phyloP scores from a whole-genome alignment of 495 filamentous ascomycete genomes.

The Elasticomyces elasticus region DNA sequence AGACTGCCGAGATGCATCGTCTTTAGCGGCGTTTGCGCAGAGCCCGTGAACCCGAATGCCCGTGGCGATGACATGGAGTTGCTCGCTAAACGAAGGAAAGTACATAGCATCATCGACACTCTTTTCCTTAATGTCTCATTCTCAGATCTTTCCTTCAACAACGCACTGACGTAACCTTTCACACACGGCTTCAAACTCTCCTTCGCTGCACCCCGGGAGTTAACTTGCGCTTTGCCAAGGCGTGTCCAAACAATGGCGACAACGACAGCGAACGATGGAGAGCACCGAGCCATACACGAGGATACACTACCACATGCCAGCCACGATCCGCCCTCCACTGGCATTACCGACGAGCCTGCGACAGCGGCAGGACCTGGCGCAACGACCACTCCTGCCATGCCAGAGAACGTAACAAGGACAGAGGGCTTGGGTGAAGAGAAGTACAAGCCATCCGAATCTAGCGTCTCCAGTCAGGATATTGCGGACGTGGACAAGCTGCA shows the following conservation, averaged over 20 bases:
- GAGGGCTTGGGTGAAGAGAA: constrained; percentile 4
- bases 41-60: not conserved
- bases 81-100: not conserved
- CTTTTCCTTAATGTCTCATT: not conserved
- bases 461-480: constrained; percentile 9
- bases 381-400: constrained; percentile 4
- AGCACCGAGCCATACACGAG: not conserved
- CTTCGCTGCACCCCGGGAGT: not conserved
- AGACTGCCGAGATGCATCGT: too few species aligned
- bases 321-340: not conserved
- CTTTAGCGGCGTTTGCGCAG: too few species aligned
- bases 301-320: not conserved
- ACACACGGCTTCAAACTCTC: not conserved
- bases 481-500: not conserved
- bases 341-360: not conserved
- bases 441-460: constrained; percentile 6
- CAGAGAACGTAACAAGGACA: constrained; percentile 10
- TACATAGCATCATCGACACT: not conserved
- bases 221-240: not conserved
- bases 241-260: not conserved
- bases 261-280: not conserved
- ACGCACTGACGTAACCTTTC: not conserved
- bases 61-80: not conserved
- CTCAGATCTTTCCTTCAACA: not conserved
- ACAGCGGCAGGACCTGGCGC: constrained; percentile 4